Evolutionary conservation across 2,329 filamentous ascomycete genomes (phyloP).

Genomic region (Myriosclerotinia scirpicola): DNA sequence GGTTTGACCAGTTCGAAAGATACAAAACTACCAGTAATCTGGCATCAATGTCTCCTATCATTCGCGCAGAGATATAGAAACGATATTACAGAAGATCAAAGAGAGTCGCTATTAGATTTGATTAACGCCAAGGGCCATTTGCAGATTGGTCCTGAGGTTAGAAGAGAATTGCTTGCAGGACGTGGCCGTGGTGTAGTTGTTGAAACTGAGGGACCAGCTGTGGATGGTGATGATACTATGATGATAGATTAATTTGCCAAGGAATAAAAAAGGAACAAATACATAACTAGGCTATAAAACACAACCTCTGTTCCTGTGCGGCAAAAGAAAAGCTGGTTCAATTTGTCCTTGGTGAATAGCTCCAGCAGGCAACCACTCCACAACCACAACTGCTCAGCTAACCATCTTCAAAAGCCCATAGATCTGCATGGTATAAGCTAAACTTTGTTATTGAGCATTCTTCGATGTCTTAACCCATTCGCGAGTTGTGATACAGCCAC

Average conservation of each 20-base stretch:
- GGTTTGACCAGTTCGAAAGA: constrained; percentile 51
- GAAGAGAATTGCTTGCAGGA: constrained; percentile 84
- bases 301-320: background rate
- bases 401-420: background rate
- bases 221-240: constrained; percentile 91
- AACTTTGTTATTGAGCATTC: background rate
- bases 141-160: constrained; percentile 85
- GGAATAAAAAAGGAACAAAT: constrained; percentile 3
- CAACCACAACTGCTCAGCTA: constrained; percentile 3
- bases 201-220: constrained; percentile 54
- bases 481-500: too few species aligned
- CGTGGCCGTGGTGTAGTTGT: constrained; percentile 76
- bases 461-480: too few species aligned
- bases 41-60: constrained; percentile 89
- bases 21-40: constrained; percentile 82
- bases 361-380: constrained; percentile 2
- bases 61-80: constrained; percentile 95
- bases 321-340: background rate
- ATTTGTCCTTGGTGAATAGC: background rate
- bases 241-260: constrained; percentile 53
- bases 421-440: background rate
- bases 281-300: background rate
- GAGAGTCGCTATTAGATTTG: constrained; percentile 86
- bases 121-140: constrained; percentile 81
- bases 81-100: constrained; percentile 92